Conservation (phyloP, 1,139 yeast genomes). For the Wickerhamomyces sp. region DNA sequence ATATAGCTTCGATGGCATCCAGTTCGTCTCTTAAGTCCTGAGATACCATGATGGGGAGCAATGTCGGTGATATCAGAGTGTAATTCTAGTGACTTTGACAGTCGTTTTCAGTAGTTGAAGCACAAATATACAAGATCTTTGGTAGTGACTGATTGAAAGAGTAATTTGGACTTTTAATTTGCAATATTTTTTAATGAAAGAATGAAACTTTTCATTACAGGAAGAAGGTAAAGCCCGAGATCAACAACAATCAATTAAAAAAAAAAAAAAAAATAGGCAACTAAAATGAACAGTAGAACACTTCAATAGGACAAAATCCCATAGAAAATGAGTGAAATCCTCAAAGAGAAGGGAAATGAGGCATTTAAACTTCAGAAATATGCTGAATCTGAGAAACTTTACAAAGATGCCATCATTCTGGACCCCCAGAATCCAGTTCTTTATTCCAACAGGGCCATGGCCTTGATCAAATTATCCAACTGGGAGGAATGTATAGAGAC, state of each 20-base stretch:
- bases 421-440: slow-evolving; percentile 58
- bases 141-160: no score
- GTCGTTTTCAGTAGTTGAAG: no score
- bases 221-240: no score
- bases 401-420: slow-evolving; percentile 58
- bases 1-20: slow-evolving; percentile 84
- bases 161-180: no score
- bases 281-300: slow-evolving; percentile 6
- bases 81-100: no score
- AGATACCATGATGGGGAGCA: slow-evolving; percentile 13
- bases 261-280: background rate
- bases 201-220: background rate
- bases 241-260: no score
- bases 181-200: background rate
- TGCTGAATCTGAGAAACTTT: slow-evolving; percentile 53
- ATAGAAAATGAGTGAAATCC: slow-evolving; percentile 20
- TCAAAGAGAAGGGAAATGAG: slow-evolving; percentile 52
- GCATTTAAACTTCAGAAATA: slow-evolving; percentile 55
- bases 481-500: slow-evolving; percentile 57
- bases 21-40: slow-evolving; percentile 74
- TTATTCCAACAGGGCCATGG: slow-evolving; percentile 77
- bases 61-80: background rate
- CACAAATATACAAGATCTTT: no score
- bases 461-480: slow-evolving; percentile 52
- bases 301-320: background rate